Evolutionary conservation across 1,139 yeast genomes (phyloP).

Genomic region (Lodderomyces theae): DNA sequence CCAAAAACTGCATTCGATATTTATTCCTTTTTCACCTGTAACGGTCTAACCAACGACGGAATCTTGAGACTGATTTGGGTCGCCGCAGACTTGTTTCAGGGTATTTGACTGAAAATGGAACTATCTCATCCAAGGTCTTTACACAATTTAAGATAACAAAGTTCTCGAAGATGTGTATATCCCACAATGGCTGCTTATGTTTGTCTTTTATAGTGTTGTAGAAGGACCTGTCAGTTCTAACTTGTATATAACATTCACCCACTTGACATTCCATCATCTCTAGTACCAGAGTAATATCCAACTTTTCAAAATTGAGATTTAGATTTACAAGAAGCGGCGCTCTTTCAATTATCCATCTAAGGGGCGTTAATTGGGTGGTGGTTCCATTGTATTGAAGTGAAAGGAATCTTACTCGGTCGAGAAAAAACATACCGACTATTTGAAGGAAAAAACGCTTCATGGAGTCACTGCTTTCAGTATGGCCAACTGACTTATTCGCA

Average conservation of each 20-base stretch:
- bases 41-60: no score
- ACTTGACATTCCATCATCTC: background rate
- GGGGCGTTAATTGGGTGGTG: background rate
- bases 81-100: background rate
- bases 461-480: no score
- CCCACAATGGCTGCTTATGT: background rate
- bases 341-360: background rate
- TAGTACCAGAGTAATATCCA: background rate
- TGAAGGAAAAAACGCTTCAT: no score
- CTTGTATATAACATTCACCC: background rate
- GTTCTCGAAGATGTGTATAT: background rate
- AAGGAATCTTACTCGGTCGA: background rate
- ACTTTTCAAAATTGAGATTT: background rate
- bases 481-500: no score
- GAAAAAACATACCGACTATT: no score
- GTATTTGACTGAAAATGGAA: background rate
- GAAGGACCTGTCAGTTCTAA: background rate
- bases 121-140: background rate
- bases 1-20: no score
- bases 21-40: no score
- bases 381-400: background rate
- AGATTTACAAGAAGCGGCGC: background rate
- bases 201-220: background rate
- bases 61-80: no score
- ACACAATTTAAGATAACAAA: background rate